Percentiles rank a stretch among this genome's conserved stretches.
phyloP scores from a whole-genome alignment of 2,329 filamentous ascomycete species.

The Teratosphaeriaceae sp. region DNA sequence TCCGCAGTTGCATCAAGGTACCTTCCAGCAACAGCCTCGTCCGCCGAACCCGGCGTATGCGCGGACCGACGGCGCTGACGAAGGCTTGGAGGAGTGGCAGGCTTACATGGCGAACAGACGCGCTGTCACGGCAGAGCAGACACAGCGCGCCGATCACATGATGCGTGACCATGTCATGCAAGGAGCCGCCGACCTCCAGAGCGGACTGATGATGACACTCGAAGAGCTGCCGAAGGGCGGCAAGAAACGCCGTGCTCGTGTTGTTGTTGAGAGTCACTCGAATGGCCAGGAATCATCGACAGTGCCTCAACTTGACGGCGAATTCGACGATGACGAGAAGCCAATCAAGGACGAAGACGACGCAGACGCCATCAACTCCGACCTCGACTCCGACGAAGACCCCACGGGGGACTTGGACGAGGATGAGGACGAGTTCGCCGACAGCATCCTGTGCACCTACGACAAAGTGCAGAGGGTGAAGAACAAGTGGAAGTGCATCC shows the following conservation, averaged over 20 bases:
- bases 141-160: constrained; percentile 57
- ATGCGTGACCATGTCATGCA: constrained; percentile 63
- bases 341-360: constrained; percentile 50
- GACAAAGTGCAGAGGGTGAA: constrained; percentile 99
- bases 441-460: constrained; percentile 95
- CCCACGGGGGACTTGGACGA: constrained; percentile 32
- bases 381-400: constrained; percentile 87
- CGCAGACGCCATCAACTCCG: constrained; percentile 96
- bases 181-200: constrained; percentile 63
- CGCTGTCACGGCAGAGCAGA: constrained; percentile 44
- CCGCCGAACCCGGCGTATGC: constrained; percentile 44
- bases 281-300: constrained; percentile 8
- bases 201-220: constrained; percentile 69
- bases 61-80: constrained; percentile 71
- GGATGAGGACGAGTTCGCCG: constrained; percentile 80
- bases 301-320: constrained; percentile 49
- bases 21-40: constrained; percentile 30
- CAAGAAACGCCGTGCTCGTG: constrained; percentile 7
- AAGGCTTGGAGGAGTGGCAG: constrained; percentile 49
- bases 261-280: neutral
- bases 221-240: constrained; percentile 40
- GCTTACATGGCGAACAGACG: constrained; percentile 55
- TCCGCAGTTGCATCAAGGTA: constrained; percentile 19
- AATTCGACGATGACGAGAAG: constrained; percentile 40
- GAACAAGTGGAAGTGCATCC: constrained; percentile 94